These are phyloP conservation scores for Aspergillus brasiliensis DNA, from an alignment of 2,329 filamentous ascomycete genomes.

Conservation along the genomic window DNA sequence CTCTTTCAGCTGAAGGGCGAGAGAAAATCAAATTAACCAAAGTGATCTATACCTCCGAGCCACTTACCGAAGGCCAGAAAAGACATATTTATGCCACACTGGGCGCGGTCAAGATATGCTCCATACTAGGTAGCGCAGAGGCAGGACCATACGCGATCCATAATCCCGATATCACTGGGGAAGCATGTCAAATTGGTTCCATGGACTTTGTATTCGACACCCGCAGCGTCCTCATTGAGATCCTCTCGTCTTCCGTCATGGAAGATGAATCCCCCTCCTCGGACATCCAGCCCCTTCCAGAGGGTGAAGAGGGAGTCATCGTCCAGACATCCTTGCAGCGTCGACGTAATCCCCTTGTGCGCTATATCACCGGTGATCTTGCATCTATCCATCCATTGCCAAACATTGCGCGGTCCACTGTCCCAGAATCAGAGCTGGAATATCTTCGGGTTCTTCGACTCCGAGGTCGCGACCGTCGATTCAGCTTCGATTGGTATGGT, in stretches of 20 bases:
- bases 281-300: neutral
- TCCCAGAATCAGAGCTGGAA: conserved; percentile 14
- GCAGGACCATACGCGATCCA: conserved; percentile 44
- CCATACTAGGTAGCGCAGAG: conserved; percentile 48
- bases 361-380: conserved; percentile 49
- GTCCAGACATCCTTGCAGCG: conserved; percentile 48
- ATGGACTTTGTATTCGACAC: conserved; percentile 46
- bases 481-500: conserved; percentile 49
- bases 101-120: conserved; percentile 40
- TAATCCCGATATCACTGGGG: conserved; percentile 31
- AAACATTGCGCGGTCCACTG: neutral
- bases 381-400: conserved; percentile 45
- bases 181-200: conserved; percentile 10
- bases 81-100: conserved; percentile 35
- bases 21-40: conserved; percentile 38
- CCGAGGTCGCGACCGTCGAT: conserved; percentile 45
- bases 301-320: conserved; percentile 42
- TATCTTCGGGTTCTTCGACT: conserved; percentile 42
- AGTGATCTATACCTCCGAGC: conserved; percentile 51
- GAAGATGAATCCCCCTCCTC: neutral
- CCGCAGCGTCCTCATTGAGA: conserved; percentile 41
- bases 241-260: conserved; percentile 27
- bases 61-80: conserved; percentile 38
- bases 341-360: conserved; percentile 47
- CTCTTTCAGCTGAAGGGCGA: conserved; percentile 22